phyloP scores from a whole-genome alignment of 2,329 filamentous ascomycete genomes.

The Trichoderma citrinoviride region DNA sequence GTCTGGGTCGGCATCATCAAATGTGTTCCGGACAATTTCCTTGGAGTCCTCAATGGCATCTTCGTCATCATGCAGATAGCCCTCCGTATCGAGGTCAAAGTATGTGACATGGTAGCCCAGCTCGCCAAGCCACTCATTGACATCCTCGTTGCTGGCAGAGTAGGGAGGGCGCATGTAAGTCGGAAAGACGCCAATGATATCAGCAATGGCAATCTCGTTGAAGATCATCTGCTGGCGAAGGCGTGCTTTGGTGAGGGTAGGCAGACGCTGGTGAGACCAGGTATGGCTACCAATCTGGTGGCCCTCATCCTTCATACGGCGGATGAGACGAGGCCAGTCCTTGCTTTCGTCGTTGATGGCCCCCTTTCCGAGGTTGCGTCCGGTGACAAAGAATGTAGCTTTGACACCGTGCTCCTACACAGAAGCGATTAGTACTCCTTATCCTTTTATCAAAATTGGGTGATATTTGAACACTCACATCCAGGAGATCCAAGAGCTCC shows the following conservation, averaged over 20 bases:
- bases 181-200: constrained; percentile 42
- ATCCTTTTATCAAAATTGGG: fast-evolving
- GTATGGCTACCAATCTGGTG: constrained; percentile 60
- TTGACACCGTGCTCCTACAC: constrained; percentile 33
- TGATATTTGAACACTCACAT: constrained; percentile 20
- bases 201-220: constrained; percentile 44
- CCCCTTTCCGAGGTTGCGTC: constrained; percentile 40
- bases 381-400: constrained; percentile 41
- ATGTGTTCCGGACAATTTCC: constrained; percentile 36
- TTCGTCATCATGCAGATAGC: constrained; percentile 53
- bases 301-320: constrained; percentile 50
- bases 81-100: constrained; percentile 60
- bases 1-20: constrained; percentile 34
- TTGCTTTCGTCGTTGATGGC: constrained; percentile 41
- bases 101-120: constrained; percentile 59
- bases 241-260: constrained; percentile 33
- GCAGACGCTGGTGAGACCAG: constrained; percentile 46
- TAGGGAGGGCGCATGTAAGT: constrained; percentile 48
- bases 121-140: constrained; percentile 39
- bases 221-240: constrained; percentile 42
- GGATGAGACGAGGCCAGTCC: constrained; percentile 37
- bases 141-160: constrained; percentile 43
- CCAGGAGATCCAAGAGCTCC: constrained; percentile 40
- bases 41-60: constrained; percentile 48
- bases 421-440: not conserved